These are phyloP conservation scores for Suillus plorans DNA, from an alignment of 768 basidiomycete genomes.

Conservation along the genomic window DNA sequence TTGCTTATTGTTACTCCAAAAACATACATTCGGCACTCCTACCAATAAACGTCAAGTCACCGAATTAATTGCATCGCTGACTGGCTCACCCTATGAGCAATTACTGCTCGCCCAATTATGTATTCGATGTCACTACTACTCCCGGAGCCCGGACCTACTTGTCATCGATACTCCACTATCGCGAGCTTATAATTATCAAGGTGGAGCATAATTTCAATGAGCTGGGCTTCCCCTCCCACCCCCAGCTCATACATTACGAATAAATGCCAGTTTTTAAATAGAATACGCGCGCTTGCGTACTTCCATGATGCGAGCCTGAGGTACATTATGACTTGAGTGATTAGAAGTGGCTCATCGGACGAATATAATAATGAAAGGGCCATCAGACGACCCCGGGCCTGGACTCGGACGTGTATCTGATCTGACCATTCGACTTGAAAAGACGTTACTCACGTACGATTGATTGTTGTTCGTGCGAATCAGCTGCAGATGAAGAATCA, in stretches of 20 bases:
- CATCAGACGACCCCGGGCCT: too few relatives aligned
- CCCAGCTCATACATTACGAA: not conserved
- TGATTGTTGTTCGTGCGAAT: too few relatives aligned
- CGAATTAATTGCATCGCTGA: not conserved
- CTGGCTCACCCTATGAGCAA: not conserved
- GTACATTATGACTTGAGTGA: too few relatives aligned
- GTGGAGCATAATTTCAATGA: not conserved
- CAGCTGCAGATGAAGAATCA: too few relatives aligned
- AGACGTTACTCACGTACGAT: too few relatives aligned
- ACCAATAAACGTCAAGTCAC: not conserved
- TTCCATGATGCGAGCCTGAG: too few relatives aligned
- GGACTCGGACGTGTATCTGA: too few relatives aligned
- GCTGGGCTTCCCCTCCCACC: not conserved
- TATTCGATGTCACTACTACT: not conserved
- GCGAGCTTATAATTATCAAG: not conserved
- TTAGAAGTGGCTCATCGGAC: too few relatives aligned
- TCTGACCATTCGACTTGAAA: too few relatives aligned
- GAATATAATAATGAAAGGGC: too few relatives aligned
- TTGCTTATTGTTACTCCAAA: not conserved
- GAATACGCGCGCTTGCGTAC: too few relatives aligned
- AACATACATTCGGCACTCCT: not conserved
- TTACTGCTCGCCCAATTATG: not conserved
- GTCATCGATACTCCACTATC: not conserved
- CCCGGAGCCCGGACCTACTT: not conserved
- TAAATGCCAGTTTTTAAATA: too few relatives aligned